Percentiles rank a stretch among this genome's conserved stretches.
phyloP scores from a whole-genome alignment of 2,329 filamentous ascomycete species.

The Alternaria dauci region DNA sequence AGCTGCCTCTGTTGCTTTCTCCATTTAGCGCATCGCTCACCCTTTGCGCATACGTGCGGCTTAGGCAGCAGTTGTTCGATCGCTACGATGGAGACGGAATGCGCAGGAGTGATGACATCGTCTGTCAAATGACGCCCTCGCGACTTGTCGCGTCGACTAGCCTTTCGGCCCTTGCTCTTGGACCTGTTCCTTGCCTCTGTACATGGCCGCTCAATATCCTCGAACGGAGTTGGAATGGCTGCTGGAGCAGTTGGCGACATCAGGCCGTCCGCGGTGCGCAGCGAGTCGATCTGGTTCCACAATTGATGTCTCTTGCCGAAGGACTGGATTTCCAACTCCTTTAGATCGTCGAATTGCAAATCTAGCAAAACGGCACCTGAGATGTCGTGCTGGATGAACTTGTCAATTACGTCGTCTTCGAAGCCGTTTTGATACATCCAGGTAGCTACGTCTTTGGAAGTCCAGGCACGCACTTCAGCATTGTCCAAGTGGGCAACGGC shows the following conservation, averaged over 20 bases:
- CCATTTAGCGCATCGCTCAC: slow-evolving; percentile 84
- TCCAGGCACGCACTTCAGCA: slow-evolving; percentile 70
- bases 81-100: slow-evolving; percentile 89
- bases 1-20: slow-evolving; percentile 81
- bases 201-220: slow-evolving; percentile 58
- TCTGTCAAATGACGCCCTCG: slow-evolving; percentile 54
- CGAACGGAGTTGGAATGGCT: slow-evolving; percentile 59
- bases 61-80: slow-evolving; percentile 90
- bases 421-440: slow-evolving; percentile 88
- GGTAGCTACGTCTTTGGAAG: slow-evolving; percentile 78
- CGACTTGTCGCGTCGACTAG: slow-evolving; percentile 43
- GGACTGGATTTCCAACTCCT: slow-evolving; percentile 80
- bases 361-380: slow-evolving; percentile 86
- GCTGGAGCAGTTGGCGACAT: slow-evolving; percentile 51
- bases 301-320: slow-evolving; percentile 82
- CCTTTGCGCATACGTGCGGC: slow-evolving; percentile 83
- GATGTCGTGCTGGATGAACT: slow-evolving; percentile 92
- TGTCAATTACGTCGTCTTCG: slow-evolving; percentile 78
- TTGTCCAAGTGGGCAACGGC: slow-evolving; percentile 67
- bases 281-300: slow-evolving; percentile 79
- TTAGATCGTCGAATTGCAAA: slow-evolving; percentile 88
- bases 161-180: slow-evolving; percentile 48
- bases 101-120: slow-evolving; percentile 77
- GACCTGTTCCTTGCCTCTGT: slow-evolving; percentile 47
- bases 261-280: slow-evolving; percentile 61